These are phyloP conservation scores for Phytophthora ohioensis DNA, from an alignment of 352 stramenopile genomes.

Conservation along the genomic window DNA sequence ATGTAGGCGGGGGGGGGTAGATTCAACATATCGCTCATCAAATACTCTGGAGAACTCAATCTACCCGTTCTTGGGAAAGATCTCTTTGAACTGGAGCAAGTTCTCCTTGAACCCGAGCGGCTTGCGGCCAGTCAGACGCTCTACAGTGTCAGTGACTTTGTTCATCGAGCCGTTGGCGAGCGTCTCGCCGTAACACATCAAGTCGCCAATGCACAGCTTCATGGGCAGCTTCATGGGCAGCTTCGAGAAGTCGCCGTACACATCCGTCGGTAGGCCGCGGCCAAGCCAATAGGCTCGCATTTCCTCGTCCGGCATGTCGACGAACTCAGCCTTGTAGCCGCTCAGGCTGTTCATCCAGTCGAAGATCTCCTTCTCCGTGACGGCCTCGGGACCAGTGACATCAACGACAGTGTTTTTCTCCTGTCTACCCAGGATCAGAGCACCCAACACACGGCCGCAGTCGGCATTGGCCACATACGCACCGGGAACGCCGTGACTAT, in stretches of 20 bases:
- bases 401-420: background rate
- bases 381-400: background rate
- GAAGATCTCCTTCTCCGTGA: background rate
- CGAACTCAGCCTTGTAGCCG: background rate
- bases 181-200: background rate
- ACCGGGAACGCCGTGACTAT: background rate
- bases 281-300: background rate
- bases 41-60: no score
- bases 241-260: background rate
- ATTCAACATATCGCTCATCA: no score
- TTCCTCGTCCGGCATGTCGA: background rate
- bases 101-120: no score
- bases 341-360: background rate
- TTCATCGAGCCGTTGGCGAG: background rate
- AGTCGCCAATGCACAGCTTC: background rate
- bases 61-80: no score
- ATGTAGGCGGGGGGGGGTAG: no score
- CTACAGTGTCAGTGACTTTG: background rate
- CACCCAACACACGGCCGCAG: background rate
- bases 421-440: background rate
- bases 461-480: background rate
- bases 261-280: background rate
- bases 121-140: no score
- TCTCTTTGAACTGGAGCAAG: no score
- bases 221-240: background rate